phyloP scores from a whole-genome alignment of 371 early-diverging fungal genomes.

The Nematocida ironsii region DNA sequence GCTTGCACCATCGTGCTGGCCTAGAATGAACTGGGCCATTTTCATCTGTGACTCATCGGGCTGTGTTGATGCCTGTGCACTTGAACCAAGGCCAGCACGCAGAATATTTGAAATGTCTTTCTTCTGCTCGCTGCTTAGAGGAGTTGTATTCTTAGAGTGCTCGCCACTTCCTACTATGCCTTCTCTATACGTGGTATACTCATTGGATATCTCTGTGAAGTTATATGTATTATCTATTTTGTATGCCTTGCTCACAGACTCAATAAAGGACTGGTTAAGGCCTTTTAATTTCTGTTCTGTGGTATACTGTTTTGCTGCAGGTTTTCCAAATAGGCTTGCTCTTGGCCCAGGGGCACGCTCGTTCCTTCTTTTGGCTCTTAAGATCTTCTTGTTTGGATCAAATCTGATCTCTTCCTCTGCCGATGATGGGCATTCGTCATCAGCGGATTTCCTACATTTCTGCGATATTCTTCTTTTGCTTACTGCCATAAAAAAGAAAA shows the following conservation, averaged over 20 bases:
- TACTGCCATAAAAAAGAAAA: slow-evolving; percentile 57
- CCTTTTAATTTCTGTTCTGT: slow-evolving; percentile 53
- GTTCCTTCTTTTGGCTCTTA: slow-evolving; percentile 49
- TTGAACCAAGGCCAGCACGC: neutral
- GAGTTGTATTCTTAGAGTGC: neutral
- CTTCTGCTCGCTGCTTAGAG: neutral
- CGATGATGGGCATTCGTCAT: neutral
- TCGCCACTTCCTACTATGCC: slow-evolving; percentile 2
- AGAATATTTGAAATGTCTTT: neutral
- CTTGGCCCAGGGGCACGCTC: neutral
- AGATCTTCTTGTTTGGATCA: slow-evolving; percentile 48
- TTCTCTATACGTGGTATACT: slow-evolving; percentile 20
- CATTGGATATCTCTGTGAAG: slow-evolving; percentile 12
- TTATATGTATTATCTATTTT: slow-evolving; percentile 22
- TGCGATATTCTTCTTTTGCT: slow-evolving; percentile 31
- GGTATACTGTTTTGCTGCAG: neutral
- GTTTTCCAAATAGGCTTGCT: slow-evolving; percentile 3
- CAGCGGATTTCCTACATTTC: slow-evolving; percentile 32
- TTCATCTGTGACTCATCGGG: neutral
- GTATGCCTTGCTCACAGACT: slow-evolving; percentile 41
- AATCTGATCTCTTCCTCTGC: neutral
- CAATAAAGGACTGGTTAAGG: slow-evolving; percentile 44
- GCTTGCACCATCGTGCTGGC: neutral
- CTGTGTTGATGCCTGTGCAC: neutral
- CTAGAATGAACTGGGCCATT: neutral